A percentile compares a stretch with the other conserved stretches of the same genome.
These are phyloP conservation scores for Globisporangium lucens DNA, from an alignment of 352 stramenopile genomes.

Conservation along the genomic window DNA sequence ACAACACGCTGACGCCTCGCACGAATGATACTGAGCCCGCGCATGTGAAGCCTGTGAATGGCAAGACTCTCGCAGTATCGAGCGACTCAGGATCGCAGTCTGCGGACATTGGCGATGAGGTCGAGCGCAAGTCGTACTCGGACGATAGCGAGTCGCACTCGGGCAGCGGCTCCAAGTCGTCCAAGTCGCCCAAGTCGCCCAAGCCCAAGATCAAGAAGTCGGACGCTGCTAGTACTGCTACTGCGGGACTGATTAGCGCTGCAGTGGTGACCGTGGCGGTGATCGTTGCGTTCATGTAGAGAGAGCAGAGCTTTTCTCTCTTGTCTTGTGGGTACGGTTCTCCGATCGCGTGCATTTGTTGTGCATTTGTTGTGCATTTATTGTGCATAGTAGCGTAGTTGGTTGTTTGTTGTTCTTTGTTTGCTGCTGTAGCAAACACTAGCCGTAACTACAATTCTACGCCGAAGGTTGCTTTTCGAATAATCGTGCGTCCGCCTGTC, in stretches of 20 bases:
- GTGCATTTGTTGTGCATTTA: neutral
- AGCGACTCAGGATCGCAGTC: slow-evolving; percentile 4
- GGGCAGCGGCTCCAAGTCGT: neutral
- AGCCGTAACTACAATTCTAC: neutral
- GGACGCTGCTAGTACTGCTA: neutral
- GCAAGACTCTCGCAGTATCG: neutral
- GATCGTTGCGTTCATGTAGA: slow-evolving; percentile 4
- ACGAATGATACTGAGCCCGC: slow-evolving; percentile 6
- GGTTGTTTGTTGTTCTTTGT: neutral
- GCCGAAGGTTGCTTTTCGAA: neutral
- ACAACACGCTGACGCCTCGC: neutral
- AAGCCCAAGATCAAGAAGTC: neutral
- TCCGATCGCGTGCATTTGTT: neutral
- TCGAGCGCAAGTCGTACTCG: neutral
- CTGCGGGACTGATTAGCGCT: neutral
- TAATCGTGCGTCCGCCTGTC: neutral
- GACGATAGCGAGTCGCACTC: neutral
- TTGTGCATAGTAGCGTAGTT: neutral
- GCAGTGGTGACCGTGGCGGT: neutral
- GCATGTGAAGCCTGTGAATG: neutral
- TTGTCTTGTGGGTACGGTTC: neutral
- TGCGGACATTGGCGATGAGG: neutral
- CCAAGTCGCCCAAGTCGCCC: neutral
- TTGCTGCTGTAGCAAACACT: neutral
- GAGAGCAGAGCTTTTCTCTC: neutral